Base-by-base conservation (phyloP, 1,284 basidiomycete genomes). In the Sphagnurus paluster region DNA sequence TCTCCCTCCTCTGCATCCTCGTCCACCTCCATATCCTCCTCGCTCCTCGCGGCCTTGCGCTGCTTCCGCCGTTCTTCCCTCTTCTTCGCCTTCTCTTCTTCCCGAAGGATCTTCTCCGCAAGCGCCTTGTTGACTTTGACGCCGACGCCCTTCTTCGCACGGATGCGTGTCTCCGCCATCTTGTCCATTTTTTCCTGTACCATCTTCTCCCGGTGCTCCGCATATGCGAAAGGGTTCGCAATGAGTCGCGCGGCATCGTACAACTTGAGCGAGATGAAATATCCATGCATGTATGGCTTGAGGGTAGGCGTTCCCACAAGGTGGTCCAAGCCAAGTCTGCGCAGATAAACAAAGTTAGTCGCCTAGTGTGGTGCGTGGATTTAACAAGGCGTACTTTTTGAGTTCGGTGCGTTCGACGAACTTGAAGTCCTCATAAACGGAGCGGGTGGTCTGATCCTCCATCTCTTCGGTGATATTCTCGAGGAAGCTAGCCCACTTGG, bases 211-310 rank as follows among this genome's bases (percentile, higher is more conserved):
- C 93, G 86, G 65, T 98, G 87, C 62, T 99, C 97, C 40, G 85
- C 86, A 63, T 98, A 98, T 3, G 87, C 93, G 62, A 93, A 96
- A 0, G 97, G 97, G 70, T 99, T 98, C 51, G 92, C 87, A 56
- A 99, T 93, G 57, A 98, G 80, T 26, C 95, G 85, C 1, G 97
- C 97, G 42, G 94, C 89, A 59, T 97, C 92, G 76, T 99, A 99
- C 5, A 98, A 80, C 60, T 93, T 90, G 66, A 99, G 83, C 8
- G 93, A 90, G 56, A 99, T 71, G 74, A 99, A 99, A 82, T 95
- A 98, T 39, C 97, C 97, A 68, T 99, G 97, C 96, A 99, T 98
- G 72, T 99, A 99, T 1, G 97, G 96, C 66, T 96, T 95, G 75
- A 99, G 87, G 11, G 91, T 82, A 9, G 93, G 85, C 1, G 94